A percentile compares a stretch with the other conserved stretches of the same genome.
Conservation (phyloP, 768 basidiomycete species). For the Suillus variegatus region DNA sequence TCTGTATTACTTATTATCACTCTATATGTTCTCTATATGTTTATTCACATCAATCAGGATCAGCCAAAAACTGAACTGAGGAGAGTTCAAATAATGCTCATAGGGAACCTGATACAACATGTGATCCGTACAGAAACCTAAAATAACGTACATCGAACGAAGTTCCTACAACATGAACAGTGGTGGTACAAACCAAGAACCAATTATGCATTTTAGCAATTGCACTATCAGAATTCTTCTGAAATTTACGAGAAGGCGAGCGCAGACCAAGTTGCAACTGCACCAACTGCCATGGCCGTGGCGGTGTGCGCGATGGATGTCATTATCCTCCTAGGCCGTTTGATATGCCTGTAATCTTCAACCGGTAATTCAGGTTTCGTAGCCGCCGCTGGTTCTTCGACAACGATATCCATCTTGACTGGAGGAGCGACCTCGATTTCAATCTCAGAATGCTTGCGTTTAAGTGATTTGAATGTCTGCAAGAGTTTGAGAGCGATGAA, state of each 20-base stretch:
- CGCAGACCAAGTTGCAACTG: conserved; percentile 72
- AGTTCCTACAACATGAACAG: background rate
- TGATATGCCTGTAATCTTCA: conserved; percentile 30
- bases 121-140: conserved; percentile 4
- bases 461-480: conserved; percentile 43
- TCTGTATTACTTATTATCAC: background rate
- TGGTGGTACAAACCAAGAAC: conserved; percentile 6
- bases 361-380: conserved; percentile 5
- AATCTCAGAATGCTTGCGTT: conserved; percentile 61
- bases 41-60: background rate
- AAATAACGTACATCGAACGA: conserved; percentile 3
- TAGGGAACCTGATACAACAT: background rate
- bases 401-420: background rate
- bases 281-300: conserved; percentile 64
- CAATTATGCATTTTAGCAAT: conserved; percentile 3
- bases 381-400: background rate
- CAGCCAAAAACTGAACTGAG: background rate
- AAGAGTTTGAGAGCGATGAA: conserved; percentile 26
- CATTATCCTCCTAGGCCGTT: conserved; percentile 44
- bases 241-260: conserved; percentile 58
- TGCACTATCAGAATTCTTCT: background rate
- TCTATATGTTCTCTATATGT: background rate
- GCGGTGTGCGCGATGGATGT: conserved; percentile 56
- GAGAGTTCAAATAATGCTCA: background rate
- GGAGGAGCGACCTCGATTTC: conserved; percentile 29